phyloP scores from a whole-genome alignment of 768 basidiomycete species.

The Suillus subaureus region DNA sequence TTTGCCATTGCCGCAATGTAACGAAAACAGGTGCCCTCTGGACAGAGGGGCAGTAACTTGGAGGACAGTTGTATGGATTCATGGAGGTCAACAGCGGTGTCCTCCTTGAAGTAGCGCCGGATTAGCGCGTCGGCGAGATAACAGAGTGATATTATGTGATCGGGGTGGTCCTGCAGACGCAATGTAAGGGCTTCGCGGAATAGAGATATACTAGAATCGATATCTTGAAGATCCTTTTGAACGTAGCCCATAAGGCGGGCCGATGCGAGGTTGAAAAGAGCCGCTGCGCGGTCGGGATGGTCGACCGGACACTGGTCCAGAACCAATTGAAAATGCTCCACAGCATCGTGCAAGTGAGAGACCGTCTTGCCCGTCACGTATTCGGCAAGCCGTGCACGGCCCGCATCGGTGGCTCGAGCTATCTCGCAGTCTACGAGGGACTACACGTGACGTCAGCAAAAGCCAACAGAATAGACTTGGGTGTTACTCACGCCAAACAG shows the following conservation, averaged over 20 bases:
- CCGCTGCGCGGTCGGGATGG: neutral
- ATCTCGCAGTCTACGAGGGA: neutral
- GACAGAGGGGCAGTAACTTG: neutral
- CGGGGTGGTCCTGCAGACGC: neutral
- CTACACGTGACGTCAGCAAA: neutral
- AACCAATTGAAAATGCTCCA: neutral
- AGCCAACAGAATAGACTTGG: neutral
- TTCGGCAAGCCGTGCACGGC: neutral
- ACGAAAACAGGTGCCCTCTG: neutral
- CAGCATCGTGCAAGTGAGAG: neutral
- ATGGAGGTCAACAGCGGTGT: neutral
- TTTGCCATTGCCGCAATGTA: neutral
- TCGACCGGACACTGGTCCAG: neutral
- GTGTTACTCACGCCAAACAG: neutral
- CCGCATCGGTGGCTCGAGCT: neutral
- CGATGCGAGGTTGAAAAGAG: neutral
- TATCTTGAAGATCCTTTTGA: neutral
- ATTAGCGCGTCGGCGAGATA: rapidly evolving
- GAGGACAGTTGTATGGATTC: neutral
- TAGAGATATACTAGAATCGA: neutral
- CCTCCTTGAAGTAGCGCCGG: neutral
- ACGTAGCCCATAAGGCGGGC: neutral
- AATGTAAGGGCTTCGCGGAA: neutral
- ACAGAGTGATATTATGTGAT: neutral
- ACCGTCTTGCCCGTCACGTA: neutral